Evolutionary conservation across 2,329 filamentous ascomycete genomes (phyloP), one percentile per base, ranked within the genome.

Genomic region (Exophiala sideris): DNA sequence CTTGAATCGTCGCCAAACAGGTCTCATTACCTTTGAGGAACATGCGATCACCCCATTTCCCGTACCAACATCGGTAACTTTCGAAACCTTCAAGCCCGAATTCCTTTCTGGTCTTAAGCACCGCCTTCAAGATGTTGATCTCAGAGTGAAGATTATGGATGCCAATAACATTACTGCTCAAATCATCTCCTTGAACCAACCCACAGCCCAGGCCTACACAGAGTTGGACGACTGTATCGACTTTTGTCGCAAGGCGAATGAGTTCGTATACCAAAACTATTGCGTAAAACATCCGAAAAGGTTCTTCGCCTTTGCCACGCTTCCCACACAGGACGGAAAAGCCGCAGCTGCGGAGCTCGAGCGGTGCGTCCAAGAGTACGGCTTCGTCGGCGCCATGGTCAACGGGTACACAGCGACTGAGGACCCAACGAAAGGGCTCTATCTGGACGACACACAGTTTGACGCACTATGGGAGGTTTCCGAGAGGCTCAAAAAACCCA

Each of bases 391-490:
- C 0, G 75, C 76, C 1, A 64, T 79, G 44, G 62, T 80, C 9
- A 74, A 76, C 47, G 80, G 84, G 63, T 80, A 76, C 3, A 83
- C 86, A 63, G 70, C 73, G 35, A 71, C 73, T 51, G 4, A 70
- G 0, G 56, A 62, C 5, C 38, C 42, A 3, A 36, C 34, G 12
- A 75, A 76, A n/a, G 79, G 82, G 71, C 49, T 58, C 12, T 75
- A 74, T 58, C 75, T 76, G 60, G 73, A 79, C 34, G 72, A 70
- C 18, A 61, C 63, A 32, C 64, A 65, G 21, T 78, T 73, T 56
- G 71, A 73, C 50, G 64, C 66, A 1, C 64, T 78, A 11, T 79
- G 72, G 53, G 62, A 65, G 12, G 65, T 65, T 0, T 71, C 71
- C 1, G 65, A 71, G 44, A 69, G 73, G 20, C 66, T 81, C 0